Conservation (phyloP, 2,329 filamentous ascomycete species). For the Stachybotrys chartarum region DNA sequence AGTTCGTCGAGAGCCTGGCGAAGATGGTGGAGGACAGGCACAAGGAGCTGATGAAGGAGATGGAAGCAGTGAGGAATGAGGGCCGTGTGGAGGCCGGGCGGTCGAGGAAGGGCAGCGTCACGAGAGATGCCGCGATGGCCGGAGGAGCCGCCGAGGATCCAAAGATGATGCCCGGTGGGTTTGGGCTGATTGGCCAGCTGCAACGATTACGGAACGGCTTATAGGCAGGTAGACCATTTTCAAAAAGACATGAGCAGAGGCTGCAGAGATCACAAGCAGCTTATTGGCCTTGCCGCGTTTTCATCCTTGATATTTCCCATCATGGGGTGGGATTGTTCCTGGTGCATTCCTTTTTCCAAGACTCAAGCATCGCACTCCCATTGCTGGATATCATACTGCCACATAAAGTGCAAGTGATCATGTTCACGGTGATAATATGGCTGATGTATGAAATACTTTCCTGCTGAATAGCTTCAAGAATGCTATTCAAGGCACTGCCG, state of each 20-base stretch:
- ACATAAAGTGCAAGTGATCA: too few species aligned
- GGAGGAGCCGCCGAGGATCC: slow-evolving; percentile 27
- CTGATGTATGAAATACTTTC: too few species aligned
- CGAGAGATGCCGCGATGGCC: slow-evolving; percentile 16
- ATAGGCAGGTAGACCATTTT: slow-evolving; percentile 14
- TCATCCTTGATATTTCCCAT: too few species aligned
- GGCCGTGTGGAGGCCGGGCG: slow-evolving; percentile 22
- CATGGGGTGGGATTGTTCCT: too few species aligned
- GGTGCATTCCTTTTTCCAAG: too few species aligned
- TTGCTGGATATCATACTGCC: too few species aligned
- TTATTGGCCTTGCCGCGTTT: background rate
- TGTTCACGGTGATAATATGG: too few species aligned
- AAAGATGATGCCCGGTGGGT: slow-evolving; percentile 40
- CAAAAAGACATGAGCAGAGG: background rate
- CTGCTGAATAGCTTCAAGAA: background rate
- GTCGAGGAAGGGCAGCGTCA: slow-evolving; percentile 26
- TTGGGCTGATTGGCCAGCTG: slow-evolving; percentile 55
- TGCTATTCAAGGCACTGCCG: background rate
- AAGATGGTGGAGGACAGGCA: slow-evolving; percentile 76
- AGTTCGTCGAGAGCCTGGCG: slow-evolving; percentile 74
- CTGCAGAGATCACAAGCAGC: background rate
- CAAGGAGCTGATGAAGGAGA: slow-evolving; percentile 44
- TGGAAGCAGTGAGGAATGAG: slow-evolving; percentile 33
- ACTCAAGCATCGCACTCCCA: too few species aligned
- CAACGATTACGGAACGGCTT: slow-evolving; percentile 52